Conservation (phyloP, 306 rosid species). For the Lathyrus oleraceus region DNA sequence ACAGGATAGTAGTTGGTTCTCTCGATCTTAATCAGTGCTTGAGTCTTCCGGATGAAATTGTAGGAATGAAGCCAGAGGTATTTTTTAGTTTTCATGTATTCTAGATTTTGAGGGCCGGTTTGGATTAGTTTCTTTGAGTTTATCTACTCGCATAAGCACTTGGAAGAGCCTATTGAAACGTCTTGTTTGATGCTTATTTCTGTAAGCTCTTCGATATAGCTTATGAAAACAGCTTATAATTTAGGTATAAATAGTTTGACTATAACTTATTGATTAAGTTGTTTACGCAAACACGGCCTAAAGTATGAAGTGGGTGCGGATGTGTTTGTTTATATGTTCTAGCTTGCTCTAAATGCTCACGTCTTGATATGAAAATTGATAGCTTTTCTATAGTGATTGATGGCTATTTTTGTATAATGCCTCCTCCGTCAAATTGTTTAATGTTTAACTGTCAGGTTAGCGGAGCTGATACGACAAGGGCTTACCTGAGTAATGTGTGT, state of each 20-base stretch:
- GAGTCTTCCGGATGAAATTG: conserved; percentile 87
- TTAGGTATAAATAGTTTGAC: neutral
- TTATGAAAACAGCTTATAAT: neutral
- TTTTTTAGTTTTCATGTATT: conserved; percentile 40
- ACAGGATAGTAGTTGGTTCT: conserved; percentile 68
- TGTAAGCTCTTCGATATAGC: neutral
- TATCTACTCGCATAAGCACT: neutral
- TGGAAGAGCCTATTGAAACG: neutral
- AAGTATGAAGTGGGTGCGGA: neutral
- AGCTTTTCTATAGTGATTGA: conserved; percentile 10
- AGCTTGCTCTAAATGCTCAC: neutral
- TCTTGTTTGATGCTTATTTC: neutral
- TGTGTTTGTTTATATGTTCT: neutral
- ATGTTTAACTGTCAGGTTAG: conserved; percentile 51
- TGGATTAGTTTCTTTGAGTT: neutral
- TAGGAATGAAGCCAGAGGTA: conserved; percentile 83
- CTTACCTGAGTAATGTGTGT: conserved; percentile 92
- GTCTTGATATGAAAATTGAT: neutral
- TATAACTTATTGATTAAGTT: neutral
- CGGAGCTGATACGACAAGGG: conserved; percentile 78
- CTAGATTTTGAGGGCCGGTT: neutral
- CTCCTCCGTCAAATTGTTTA: conserved; percentile 16
- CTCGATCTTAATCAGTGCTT: conserved; percentile 87
- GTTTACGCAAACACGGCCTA: neutral
- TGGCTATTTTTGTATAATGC: conserved; percentile 3